A percentile compares a stretch with the other conserved stretches of the same genome.
Conservation (phyloP, 768 basidiomycete genomes). For the Pisolithus albus region DNA sequence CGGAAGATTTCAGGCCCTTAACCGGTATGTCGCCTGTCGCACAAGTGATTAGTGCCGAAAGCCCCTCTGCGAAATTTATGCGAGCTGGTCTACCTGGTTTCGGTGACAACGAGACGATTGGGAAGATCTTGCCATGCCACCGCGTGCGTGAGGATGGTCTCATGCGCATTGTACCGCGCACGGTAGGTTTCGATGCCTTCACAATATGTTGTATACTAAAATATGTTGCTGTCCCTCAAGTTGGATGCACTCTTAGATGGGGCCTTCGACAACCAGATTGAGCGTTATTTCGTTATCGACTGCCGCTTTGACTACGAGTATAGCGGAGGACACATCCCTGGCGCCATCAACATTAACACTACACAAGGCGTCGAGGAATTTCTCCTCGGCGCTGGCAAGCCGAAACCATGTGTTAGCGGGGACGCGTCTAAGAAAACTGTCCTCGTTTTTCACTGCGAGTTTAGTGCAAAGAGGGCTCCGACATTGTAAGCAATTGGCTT, state of each 20-base stretch:
- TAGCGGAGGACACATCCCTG: slow-evolving; percentile 84
- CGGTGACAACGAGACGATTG: slow-evolving; percentile 87
- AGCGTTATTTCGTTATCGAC: slow-evolving; percentile 78
- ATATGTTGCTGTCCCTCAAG: slow-evolving; percentile 33
- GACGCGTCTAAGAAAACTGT: slow-evolving; percentile 71
- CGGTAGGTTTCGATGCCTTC: slow-evolving; percentile 44
- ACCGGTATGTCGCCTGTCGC: slow-evolving; percentile 58
- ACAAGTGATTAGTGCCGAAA: slow-evolving; percentile 40
- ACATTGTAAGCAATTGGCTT: slow-evolving; percentile 64
- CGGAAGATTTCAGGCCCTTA: slow-evolving; percentile 70
- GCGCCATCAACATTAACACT: slow-evolving; percentile 88
- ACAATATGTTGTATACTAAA: not conserved
- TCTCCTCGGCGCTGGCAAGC: slow-evolving; percentile 58
- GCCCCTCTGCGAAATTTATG: slow-evolving; percentile 51
- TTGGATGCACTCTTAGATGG: slow-evolving; percentile 76
- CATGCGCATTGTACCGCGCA: slow-evolving; percentile 78
- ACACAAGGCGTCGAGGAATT: slow-evolving; percentile 73
- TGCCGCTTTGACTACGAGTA: slow-evolving; percentile 98
- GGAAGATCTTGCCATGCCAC: slow-evolving; percentile 92
- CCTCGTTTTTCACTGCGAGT: slow-evolving; percentile 97
- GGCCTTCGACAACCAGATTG: slow-evolving; percentile 55
- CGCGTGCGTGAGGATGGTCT: slow-evolving; percentile 91
- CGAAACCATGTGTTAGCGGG: slow-evolving; percentile 67
- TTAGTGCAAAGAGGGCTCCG: slow-evolving; percentile 90
- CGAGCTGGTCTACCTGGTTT: slow-evolving; percentile 72